A percentile compares a stretch with the other conserved stretches of the same genome.
Conservation (phyloP, 2,329 filamentous ascomycete species). For the Diaporthe citri region DNA sequence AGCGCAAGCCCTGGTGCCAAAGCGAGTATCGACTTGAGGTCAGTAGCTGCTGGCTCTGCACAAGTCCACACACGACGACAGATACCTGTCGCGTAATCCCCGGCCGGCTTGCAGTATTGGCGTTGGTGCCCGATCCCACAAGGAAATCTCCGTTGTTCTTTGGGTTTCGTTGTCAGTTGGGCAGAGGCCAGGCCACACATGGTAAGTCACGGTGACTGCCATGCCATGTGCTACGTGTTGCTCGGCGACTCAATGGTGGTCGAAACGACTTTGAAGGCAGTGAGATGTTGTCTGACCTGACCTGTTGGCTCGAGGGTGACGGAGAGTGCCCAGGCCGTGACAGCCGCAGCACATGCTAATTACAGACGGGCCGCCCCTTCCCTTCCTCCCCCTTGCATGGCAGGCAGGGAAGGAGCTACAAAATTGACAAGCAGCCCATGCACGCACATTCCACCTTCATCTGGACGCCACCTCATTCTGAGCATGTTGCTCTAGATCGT, state of each 20-base stretch:
- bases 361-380: constrained; percentile 15
- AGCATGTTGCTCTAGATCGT: neutral
- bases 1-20: neutral
- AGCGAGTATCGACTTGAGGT: constrained; percentile 6
- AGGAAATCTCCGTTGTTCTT: constrained; percentile 15
- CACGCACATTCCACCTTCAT: neutral
- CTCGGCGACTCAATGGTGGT: too few relatives aligned
- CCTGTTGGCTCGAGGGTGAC: neutral
- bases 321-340: neutral
- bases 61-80: neutral
- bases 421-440: neutral
- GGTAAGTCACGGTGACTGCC: neutral
- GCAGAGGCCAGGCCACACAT: neutral
- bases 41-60: neutral
- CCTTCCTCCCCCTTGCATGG: constrained; percentile 13
- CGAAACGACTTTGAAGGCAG: neutral
- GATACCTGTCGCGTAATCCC: neutral
- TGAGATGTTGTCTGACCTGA: neutral
- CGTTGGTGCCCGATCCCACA: constrained; percentile 13
- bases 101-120: neutral
- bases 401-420: constrained; percentile 16
- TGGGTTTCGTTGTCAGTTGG: constrained; percentile 7
- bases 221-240: neutral
- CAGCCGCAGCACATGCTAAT: constrained; percentile 19
- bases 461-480: neutral